Base-by-base conservation (phyloP, 2,329 filamentous ascomycete genomes). In the Cercospora citrullina region DNA sequence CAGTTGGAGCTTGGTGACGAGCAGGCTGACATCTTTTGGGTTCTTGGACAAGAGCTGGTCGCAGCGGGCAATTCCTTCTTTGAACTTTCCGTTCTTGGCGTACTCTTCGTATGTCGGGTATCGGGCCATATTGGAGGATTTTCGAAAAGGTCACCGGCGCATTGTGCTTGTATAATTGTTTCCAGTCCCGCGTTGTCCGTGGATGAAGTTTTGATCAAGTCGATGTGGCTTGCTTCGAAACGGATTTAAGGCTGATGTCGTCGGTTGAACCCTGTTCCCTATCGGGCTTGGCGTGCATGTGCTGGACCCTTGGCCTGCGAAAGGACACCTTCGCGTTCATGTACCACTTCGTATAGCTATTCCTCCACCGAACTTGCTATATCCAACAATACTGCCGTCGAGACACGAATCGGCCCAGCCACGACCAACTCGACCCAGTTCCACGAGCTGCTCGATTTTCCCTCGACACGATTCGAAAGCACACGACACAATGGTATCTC, bases 101-200 rank as follows among this genome's bases (percentile, higher is more conserved):
- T 77, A 77, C 64, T 78, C 76, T 39, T 77, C 76, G 63, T 75
- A 76, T 4, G 72, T 74, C n/a, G 76, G 76, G 57, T 75, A 77
- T 14, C 75, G 74, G 33, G 76, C 76, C 76, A 78, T 78, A 42
- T n/a, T 72, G 30, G 28, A 42, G 21, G 5, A 10, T 3, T 23
- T 28, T 21, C n/a, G 28, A 12, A 5, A 16, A n/a, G 10, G 48
- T 53, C 57, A 55, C 33, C 39, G 39, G 60, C 21, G 23, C 60
- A 62, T 62, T 45, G 28, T 59, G 12, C 4, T 6, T 14, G 26
- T 28, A 21, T 18, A 33, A 33, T 8, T 6, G 30, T 33, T 1
- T 59, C 6, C 30, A 33, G 55, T 2, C 30, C 55, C 28, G n/a
- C 1, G 28, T 33, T 36, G 12, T 59, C 5, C 8, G 55, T 36